These are phyloP conservation scores for Triticum timopheevii DNA, from an alignment of 176 grass and related monocot species.

Conservation along the genomic window DNA sequence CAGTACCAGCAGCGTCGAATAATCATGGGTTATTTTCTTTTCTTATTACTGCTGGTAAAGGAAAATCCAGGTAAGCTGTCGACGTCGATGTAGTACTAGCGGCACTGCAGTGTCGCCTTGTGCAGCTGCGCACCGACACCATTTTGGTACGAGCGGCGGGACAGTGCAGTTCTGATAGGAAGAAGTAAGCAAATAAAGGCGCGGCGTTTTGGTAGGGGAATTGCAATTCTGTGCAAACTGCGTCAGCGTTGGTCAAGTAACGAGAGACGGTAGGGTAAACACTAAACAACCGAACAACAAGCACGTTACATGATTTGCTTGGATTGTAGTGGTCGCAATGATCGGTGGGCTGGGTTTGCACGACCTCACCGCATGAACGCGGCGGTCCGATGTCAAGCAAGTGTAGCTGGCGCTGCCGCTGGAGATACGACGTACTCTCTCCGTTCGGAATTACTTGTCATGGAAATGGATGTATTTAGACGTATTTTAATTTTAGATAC, in stretches of 20 bases:
- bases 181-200: neutral
- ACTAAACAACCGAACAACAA: neutral
- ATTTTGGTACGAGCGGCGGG: no score
- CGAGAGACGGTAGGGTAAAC: neutral
- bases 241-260: no score
- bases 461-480: no score
- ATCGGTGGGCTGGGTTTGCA: neutral
- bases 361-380: neutral
- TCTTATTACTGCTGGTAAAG: conserved; percentile 1
- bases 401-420: no score
- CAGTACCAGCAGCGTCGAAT: neutral
- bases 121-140: neutral
- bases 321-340: neutral
- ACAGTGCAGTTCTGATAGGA: no score
- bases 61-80: neutral
- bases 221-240: no score
- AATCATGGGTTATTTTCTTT: neutral
- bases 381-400: neutral
- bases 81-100: neutral
- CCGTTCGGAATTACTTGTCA: no score
- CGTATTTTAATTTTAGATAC: no score
- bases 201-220: no score
- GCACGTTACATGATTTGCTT: neutral
- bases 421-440: no score
- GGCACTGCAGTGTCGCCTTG: neutral